phyloP scores from a whole-genome alignment of 768 basidiomycete genomes.

The Suillus discolor region DNA sequence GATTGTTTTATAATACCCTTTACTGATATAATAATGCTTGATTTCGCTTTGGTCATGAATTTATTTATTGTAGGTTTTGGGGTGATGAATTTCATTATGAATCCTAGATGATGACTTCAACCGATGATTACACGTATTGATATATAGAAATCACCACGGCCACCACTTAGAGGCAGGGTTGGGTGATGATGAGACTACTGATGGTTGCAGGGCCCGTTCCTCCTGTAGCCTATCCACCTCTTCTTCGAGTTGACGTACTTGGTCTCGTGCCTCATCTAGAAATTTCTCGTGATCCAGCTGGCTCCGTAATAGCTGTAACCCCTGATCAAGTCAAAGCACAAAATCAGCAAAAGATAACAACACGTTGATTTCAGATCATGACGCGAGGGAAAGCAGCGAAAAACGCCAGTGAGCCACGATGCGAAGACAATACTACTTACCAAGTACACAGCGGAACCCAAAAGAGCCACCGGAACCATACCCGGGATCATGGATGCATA shows the following conservation, averaged over 20 bases:
- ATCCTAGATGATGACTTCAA: neutral
- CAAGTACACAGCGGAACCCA: constrained; percentile 80
- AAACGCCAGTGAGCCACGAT: constrained; percentile 8
- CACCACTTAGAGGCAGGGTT: constrained; percentile 26
- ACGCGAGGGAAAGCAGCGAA: constrained; percentile 7
- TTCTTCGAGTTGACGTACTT: constrained; percentile 57
- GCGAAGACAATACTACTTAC: constrained; percentile 39
- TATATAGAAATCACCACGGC: constrained; percentile 10
- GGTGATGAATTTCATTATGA: neutral
- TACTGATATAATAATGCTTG: neutral
- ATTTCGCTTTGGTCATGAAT: neutral
- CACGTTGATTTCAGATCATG: constrained; percentile 3
- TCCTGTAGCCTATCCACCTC: constrained; percentile 50
- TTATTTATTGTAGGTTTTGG: neutral
- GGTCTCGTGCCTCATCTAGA: constrained; percentile 59
- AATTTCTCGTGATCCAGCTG: constrained; percentile 72
- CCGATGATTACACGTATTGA: neutral
- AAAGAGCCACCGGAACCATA: constrained; percentile 77
- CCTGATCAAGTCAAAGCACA: constrained; percentile 41
- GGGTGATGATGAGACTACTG: constrained; percentile 2
- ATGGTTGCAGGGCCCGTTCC: constrained; percentile 10
- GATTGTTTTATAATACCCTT: neutral
- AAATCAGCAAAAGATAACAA: constrained; percentile 17
- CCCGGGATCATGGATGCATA: constrained; percentile 72
- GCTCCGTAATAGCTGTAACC: constrained; percentile 63